Conservation (phyloP, 495 filamentous ascomycete genomes). For the Penicillium paradoxum region DNA sequence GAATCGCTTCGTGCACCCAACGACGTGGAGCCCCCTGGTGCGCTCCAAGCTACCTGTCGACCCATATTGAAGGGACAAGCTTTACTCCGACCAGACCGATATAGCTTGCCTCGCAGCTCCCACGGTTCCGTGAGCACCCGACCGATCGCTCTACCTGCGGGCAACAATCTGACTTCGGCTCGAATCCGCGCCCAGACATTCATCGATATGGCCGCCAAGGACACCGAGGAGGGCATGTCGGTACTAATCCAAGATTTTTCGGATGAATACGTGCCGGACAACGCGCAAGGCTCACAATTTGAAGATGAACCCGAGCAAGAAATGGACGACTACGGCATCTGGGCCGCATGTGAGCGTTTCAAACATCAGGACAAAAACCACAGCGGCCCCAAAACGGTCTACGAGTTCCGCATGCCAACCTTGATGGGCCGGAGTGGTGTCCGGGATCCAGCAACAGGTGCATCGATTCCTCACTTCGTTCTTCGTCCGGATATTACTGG, state of each 20-base stretch:
- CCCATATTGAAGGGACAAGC: slow-evolving; percentile 50
- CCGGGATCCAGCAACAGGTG: slow-evolving; percentile 23
- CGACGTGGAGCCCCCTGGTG: slow-evolving; percentile 61
- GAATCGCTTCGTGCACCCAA: slow-evolving; percentile 64
- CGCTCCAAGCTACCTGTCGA: slow-evolving; percentile 65
- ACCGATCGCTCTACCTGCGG: slow-evolving; percentile 39
- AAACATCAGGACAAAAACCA: slow-evolving; percentile 18
- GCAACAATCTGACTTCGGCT: slow-evolving; percentile 44
- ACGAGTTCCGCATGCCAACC: slow-evolving; percentile 42
- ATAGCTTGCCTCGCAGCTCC: slow-evolving; percentile 45
- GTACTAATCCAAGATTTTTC: slow-evolving; percentile 44
- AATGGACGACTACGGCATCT: slow-evolving; percentile 36
- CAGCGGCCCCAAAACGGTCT: slow-evolving; percentile 38
- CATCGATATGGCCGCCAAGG: slow-evolving; percentile 46
- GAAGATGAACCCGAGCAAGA: slow-evolving; percentile 36
- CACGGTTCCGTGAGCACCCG: slow-evolving; percentile 42
- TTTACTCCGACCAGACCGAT: slow-evolving; percentile 45
- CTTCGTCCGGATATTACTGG: slow-evolving; percentile 42
- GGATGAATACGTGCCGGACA: slow-evolving; percentile 38
- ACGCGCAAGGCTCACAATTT: slow-evolving; percentile 24
- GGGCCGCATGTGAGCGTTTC: slow-evolving; percentile 26
- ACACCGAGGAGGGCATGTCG: slow-evolving; percentile 39
- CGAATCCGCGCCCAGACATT: slow-evolving; percentile 47
- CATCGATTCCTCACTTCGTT: slow-evolving; percentile 40
- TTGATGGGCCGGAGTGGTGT: slow-evolving; percentile 41